A percentile compares a stretch with the other conserved stretches of the same genome.
Evolutionary conservation across 2,329 filamentous ascomycete genomes (phyloP).

Genomic region (Purpureocillium lavendulum): DNA sequence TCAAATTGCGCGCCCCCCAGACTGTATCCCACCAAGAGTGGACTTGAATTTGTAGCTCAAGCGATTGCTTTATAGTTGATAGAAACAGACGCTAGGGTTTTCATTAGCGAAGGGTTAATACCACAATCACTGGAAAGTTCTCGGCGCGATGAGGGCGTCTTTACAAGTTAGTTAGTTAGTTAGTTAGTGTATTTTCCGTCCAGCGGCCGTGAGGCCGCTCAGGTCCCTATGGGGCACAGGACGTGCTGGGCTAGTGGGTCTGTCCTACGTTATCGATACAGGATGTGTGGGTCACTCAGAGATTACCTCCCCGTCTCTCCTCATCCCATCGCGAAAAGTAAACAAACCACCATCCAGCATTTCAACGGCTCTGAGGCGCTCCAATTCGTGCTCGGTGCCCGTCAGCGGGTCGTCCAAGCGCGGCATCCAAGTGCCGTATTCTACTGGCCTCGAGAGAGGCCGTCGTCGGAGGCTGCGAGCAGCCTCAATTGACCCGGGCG

Average conservation of each 20-base stretch:
- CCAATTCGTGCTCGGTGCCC: background rate
- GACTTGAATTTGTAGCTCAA: no score
- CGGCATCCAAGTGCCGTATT: background rate
- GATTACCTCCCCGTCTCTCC: background rate
- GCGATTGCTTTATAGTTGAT: no score
- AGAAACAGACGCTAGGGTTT: no score
- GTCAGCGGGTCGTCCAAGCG: constrained; percentile 2
- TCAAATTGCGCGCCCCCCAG: no score
- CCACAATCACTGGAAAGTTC: no score
- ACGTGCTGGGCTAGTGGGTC: constrained; percentile 1
- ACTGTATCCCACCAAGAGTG: no score
- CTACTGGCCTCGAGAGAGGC: no score
- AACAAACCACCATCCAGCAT: constrained; percentile 3
- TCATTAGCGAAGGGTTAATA: no score
- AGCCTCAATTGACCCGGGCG: constrained; percentile 1
- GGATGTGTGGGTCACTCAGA: background rate
- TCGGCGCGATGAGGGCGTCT: no score
- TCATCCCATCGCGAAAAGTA: background rate
- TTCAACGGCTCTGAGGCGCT: constrained; percentile 1
- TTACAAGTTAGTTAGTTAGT: no score
- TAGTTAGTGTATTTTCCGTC: no score
- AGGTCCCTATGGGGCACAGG: background rate
- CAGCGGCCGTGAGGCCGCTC: background rate
- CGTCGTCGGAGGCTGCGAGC: background rate
- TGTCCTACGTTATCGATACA: constrained; percentile 1